Evolutionary conservation across 2,329 filamentous ascomycete species (phyloP).

Genomic region (Xylariales sp.): DNA sequence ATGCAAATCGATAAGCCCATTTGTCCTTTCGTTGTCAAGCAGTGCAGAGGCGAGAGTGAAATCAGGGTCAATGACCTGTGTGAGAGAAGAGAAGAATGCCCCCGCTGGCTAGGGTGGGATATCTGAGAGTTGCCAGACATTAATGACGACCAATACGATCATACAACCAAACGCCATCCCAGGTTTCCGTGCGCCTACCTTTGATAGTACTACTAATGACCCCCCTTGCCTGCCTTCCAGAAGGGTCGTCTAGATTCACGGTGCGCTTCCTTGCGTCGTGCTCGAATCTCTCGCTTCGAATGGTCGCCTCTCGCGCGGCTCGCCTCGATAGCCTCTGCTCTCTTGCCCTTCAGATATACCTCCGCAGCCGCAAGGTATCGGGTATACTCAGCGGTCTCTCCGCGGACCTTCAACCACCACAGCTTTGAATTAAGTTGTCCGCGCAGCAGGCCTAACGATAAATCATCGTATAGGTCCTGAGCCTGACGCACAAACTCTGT

Average conservation of each 20-base stretch:
- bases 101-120: no score
- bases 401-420: constrained; percentile 51
- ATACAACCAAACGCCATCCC: constrained; percentile 22
- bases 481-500: constrained; percentile 27
- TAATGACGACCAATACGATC: constrained; percentile 15
- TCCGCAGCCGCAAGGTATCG: constrained; percentile 45
- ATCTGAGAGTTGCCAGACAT: no score
- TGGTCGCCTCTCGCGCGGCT: constrained; percentile 21
- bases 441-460: constrained; percentile 41
- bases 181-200: constrained; percentile 15
- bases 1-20: no score
- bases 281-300: constrained; percentile 21
- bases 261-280: constrained; percentile 19
- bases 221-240: constrained; percentile 16
- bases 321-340: constrained; percentile 24
- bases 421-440: constrained; percentile 54
- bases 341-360: constrained; percentile 32
- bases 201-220: constrained; percentile 16
- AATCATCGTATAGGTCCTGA: constrained; percentile 31
- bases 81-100: no score
- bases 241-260: constrained; percentile 17
- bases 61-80: no score
- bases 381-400: constrained; percentile 40
- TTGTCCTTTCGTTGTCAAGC: no score
- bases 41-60: no score